Evolutionary conservation across 2,329 filamentous ascomycete species (phyloP).

Genomic region (Talaromyces sp.): DNA sequence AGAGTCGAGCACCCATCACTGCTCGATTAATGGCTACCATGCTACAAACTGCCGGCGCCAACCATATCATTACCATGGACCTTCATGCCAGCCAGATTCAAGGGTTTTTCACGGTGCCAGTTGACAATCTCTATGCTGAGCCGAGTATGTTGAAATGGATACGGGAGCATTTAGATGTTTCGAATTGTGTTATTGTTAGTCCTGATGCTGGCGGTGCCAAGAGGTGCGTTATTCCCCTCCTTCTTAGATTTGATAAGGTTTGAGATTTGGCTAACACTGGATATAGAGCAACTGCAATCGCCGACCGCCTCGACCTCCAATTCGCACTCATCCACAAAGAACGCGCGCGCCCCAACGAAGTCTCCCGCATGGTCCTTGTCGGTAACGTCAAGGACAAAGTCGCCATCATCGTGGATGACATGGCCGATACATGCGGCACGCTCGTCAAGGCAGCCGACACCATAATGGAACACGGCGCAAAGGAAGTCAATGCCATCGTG

Average conservation of each 20-base stretch:
- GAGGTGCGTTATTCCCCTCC: conserved; percentile 50
- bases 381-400: conserved; percentile 88
- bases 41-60: conserved; percentile 90
- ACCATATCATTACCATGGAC: conserved; percentile 94
- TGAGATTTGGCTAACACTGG: neutral
- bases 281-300: conserved; percentile 77
- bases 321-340: conserved; percentile 98
- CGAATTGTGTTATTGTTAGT: conserved; percentile 88
- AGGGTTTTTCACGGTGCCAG: conserved; percentile 86
- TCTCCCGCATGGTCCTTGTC: conserved; percentile 92
- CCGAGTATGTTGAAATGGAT: conserved; percentile 92
- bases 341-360: conserved; percentile 83
- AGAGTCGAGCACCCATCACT: conserved; percentile 91
- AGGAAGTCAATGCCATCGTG: conserved; percentile 88
- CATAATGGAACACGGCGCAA: conserved; percentile 80
- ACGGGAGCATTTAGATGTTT: conserved; percentile 73
- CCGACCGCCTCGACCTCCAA: conserved; percentile 81
- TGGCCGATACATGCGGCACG: conserved; percentile 94
- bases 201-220: conserved; percentile 95
- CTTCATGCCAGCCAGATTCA: conserved; percentile 91
- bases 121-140: conserved; percentile 86
- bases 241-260: too few relatives aligned
- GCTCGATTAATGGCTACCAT: conserved; percentile 97
- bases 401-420: conserved; percentile 95
- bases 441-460: conserved; percentile 84